These are phyloP conservation scores for Pinus taeda DNA, from an alignment of 75 land plant genomes.

Conservation along the genomic window DNA sequence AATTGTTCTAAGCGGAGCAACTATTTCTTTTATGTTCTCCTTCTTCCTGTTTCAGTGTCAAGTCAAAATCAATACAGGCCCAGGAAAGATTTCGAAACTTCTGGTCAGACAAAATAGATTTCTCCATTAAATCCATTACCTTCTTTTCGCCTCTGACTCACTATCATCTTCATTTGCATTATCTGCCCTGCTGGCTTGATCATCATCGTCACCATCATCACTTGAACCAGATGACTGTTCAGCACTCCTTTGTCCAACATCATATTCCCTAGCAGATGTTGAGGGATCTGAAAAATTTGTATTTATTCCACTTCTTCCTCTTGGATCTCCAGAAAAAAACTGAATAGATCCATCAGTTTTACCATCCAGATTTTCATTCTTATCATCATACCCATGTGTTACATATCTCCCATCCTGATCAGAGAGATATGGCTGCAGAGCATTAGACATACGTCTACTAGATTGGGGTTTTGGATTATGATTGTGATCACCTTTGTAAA, in stretches of 20 bases:
- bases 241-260: constrained; percentile 28
- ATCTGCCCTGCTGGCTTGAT: constrained; percentile 35
- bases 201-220: constrained; percentile 67
- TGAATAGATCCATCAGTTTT: constrained; percentile 14
- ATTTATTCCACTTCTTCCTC: constrained; percentile 5
- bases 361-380: constrained; percentile 12
- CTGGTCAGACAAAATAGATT: not conserved
- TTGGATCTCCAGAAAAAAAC: constrained; percentile 12
- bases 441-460: constrained; percentile 30
- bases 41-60: constrained; percentile 26
- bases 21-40: constrained; percentile 20
- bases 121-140: constrained; percentile 28
- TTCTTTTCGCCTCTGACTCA: constrained; percentile 74
- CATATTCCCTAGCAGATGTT: constrained; percentile 24
- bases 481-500: constrained; percentile 82
- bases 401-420: constrained; percentile 21
- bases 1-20: constrained; percentile 52
- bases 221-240: constrained; percentile 72
- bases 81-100: constrained; percentile 8
- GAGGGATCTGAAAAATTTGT: constrained; percentile 14
- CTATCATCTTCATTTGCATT: constrained; percentile 66
- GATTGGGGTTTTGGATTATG: constrained; percentile 55
- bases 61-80: not conserved
- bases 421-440: not conserved
- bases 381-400: constrained; percentile 16